Base-by-base conservation (phyloP, 106 monocot species). In the Ottelia alismoides region DNA sequence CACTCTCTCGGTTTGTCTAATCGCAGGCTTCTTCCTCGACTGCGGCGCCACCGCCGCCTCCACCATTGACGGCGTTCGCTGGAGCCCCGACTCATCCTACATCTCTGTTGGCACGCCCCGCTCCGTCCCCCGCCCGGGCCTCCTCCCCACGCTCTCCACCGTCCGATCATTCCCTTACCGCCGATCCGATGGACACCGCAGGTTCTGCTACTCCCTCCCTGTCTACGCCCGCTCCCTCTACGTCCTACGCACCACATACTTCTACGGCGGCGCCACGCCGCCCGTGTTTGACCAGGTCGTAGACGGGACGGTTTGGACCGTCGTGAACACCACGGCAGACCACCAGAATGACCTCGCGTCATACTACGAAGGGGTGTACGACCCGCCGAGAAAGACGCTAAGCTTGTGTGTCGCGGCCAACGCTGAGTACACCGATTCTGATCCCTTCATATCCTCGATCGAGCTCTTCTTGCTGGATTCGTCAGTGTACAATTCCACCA, bases 231-330 rank as follows among this genome's bases (percentile, higher is more conserved):
- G 56, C 21, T 45, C 74, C 54, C 70, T 73, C 22, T 89, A 96
- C 74, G 80, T 94, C 53, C 45, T 94, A 31, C 94, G 94, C 47
- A 61, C 84, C 48, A 94, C 81, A 27, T 94, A 72, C 71, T 96
- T 74, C 69, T 84, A 73, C 53, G 84, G 62, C 45, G 65, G 60
- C 24, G 21, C 25, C 30, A 9, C 26, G 43, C 94, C 96, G 12
- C 96, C 89, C 28, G 76, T 85, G 17, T 96, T 96, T 51, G 96
- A 89, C 44, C 84, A 61, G 66, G 57, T 73, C 27, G 76, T 96
- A 27, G 96, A 89, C 35, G 96, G 83, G 16, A 82, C 78, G 6
- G 60, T 82, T 30, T 96, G 84, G 88, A 77, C 78, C 3, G 64
- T 72, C 40, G 88, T 96, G 16, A 76, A 96, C 57, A 96, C 89